These are phyloP conservation scores for Cystofilobasidium ferigula DNA, from an alignment of 768 basidiomycete species.

Conservation along the genomic window DNA sequence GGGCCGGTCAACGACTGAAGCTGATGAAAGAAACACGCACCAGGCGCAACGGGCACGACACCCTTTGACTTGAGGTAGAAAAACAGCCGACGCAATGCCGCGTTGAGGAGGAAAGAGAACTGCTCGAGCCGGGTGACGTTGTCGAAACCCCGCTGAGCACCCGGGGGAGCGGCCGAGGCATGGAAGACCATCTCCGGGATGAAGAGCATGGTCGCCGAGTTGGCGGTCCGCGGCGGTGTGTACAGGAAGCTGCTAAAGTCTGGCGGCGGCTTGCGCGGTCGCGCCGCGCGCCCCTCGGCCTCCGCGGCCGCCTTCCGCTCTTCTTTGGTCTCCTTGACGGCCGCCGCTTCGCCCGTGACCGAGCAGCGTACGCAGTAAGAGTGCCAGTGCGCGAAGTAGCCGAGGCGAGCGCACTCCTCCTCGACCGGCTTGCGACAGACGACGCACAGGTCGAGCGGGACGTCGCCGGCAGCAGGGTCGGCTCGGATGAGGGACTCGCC, in stretches of 20 bases:
- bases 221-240: slow-evolving; percentile 22
- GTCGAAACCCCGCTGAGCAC: slow-evolving; percentile 68
- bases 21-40: slow-evolving; percentile 40
- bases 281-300: slow-evolving; percentile 40
- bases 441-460: slow-evolving; percentile 81
- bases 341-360: slow-evolving; percentile 53
- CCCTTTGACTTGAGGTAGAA: slow-evolving; percentile 65
- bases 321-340: slow-evolving; percentile 49
- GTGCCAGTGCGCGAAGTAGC: slow-evolving; percentile 97
- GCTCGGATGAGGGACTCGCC: slow-evolving; percentile 36
- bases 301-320: slow-evolving; percentile 38
- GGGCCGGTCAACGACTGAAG: neutral
- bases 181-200: slow-evolving; percentile 51
- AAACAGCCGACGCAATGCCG: slow-evolving; percentile 82
- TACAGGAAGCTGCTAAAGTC: slow-evolving; percentile 69
- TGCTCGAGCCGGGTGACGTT: slow-evolving; percentile 90
- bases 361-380: slow-evolving; percentile 80
- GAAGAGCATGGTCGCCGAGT: slow-evolving; percentile 4
- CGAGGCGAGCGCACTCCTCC: slow-evolving; percentile 89
- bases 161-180: slow-evolving; percentile 58
- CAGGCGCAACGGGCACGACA: slow-evolving; percentile 69
- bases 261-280: slow-evolving; percentile 52
- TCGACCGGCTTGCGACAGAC: slow-evolving; percentile 83
- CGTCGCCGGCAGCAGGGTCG: slow-evolving; percentile 11
- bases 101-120: slow-evolving; percentile 92